These are phyloP conservation scores for Penicillium turbatum DNA, from an alignment of 495 filamentous ascomycete species.

Conservation along the genomic window DNA sequence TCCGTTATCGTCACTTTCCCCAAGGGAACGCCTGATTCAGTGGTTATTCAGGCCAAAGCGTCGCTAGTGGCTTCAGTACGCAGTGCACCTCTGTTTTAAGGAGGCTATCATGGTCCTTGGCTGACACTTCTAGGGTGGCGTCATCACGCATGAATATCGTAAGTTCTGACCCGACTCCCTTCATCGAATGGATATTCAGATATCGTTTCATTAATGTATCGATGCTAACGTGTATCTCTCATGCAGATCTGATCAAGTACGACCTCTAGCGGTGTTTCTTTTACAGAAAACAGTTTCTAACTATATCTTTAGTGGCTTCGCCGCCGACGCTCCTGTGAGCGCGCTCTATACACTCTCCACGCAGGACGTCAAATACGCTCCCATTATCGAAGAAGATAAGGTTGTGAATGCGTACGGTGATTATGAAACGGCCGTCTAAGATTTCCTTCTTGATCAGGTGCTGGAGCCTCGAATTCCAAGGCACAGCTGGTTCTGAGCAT, in stretches of 20 bases:
- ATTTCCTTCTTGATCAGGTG: not conserved
- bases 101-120: not conserved
- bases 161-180: constrained; percentile 23
- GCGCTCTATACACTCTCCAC: constrained; percentile 66
- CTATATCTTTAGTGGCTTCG: constrained; percentile 59
- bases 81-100: constrained; percentile 5
- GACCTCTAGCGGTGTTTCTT: not conserved
- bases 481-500: constrained; percentile 16
- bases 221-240: constrained; percentile 14
- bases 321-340: constrained; percentile 63
- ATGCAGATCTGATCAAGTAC: constrained; percentile 51
- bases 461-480: constrained; percentile 4
- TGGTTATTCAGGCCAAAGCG: constrained; percentile 66
- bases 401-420: constrained; percentile 46
- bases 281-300: constrained; percentile 17
- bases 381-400: constrained; percentile 73
- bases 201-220: not conserved
- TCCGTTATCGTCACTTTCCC: constrained; percentile 76
- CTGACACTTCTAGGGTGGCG: constrained; percentile 22
- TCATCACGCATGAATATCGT: constrained; percentile 53
- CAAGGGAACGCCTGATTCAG: constrained; percentile 61
- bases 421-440: constrained; percentile 11
- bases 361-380: constrained; percentile 58
- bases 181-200: not conserved
- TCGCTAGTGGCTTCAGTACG: constrained; percentile 64